These are phyloP conservation scores for Fusarium illudens DNA, from an alignment of 2,329 filamentous ascomycete genomes.

Conservation along the genomic window DNA sequence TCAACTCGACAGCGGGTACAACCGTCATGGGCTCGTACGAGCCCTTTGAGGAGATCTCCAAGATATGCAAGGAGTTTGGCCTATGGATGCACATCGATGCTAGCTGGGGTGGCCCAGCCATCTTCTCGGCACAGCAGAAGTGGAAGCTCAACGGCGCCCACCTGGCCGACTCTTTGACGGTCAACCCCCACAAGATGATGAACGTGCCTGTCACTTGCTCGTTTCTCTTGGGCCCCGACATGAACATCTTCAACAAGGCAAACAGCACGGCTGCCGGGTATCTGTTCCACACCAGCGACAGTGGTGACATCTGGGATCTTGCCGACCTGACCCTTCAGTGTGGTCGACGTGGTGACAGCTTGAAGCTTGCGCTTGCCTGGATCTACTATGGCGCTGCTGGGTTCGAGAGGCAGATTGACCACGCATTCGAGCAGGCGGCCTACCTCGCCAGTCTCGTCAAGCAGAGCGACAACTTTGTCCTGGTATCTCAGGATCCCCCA, in stretches of 20 bases:
- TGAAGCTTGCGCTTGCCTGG: conserved; percentile 91
- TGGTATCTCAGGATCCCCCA: conserved; percentile 79
- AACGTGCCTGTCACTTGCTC: conserved; percentile 90
- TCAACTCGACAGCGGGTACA: conserved; percentile 94
- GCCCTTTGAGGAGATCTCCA: conserved; percentile 74
- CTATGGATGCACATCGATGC: conserved; percentile 96
- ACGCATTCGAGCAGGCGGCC: conserved; percentile 75
- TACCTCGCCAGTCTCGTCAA: conserved; percentile 71
- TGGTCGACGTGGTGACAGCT: conserved; percentile 81
- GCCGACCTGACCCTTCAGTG: conserved; percentile 95
- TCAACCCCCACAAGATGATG: conserved; percentile 98
- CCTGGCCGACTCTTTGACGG: conserved; percentile 80
- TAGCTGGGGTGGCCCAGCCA: conserved; percentile 86
- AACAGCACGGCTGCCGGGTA: conserved; percentile 91
- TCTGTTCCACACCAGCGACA: conserved; percentile 72
- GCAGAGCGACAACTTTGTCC: conserved; percentile 66
- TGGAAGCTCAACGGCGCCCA: conserved; percentile 74
- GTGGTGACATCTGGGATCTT: conserved; percentile 80
- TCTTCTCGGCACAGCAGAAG: conserved; percentile 74
- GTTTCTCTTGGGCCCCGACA: conserved; percentile 82
- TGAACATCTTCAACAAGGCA: conserved; percentile 79
- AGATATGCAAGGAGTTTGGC: conserved; percentile 73
- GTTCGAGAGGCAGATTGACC: conserved; percentile 74
- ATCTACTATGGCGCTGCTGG: conserved; percentile 84
- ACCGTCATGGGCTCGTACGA: conserved; percentile 93